Base-by-base conservation (phyloP, 2,329 filamentous ascomycete genomes). In the Monosporascus sp. region DNA sequence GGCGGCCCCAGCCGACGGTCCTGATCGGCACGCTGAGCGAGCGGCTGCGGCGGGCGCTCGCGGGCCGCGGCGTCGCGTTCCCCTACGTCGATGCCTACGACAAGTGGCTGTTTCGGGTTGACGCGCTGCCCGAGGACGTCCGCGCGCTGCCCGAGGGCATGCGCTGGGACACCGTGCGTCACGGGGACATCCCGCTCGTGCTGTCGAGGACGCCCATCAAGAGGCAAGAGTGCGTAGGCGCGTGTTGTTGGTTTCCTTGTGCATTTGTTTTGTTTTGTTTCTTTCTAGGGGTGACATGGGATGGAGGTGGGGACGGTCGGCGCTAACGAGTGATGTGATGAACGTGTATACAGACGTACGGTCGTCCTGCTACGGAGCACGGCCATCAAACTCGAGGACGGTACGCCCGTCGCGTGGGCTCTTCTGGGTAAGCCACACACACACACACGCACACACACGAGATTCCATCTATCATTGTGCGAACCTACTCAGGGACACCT, bases 381-480 rank as follows among this genome's bases (percentile, higher is more conserved):
- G 38, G 71, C 74, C 1, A 68, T 84, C 20, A 75, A 77, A 50
- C 63, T 73, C 0, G 62, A 67, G 1, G 73, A 78, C 18, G 75
- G 73, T 1, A 76, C 70, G 1, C 75, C 79, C 0, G 70, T 89
- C 5, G 82, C 85, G 0, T 90, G 87, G 87, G 80, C 78, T 0
- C 87, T 89, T 49, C 64, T 82, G 5, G 75, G 77, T 74, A 46
- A 5, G 43, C 9, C 24, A 8, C 6, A 27, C 15, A 5, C 27
- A 11, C 59, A 65, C 58, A 60, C 59, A 65, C 57, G 60, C 7
- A 27, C 27, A 11, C 27, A 27, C 31, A 35, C 11, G 5, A 3
- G 31, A 14, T 35, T 35, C 9, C 11, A 35, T 35, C 9, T 14
- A 14, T 14, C 31, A 35, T 14, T 31, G 27, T 31, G 9, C 9